Evolutionary conservation across 371 early-diverging fungal genomes (phyloP), one percentile per base, ranked within the genome.

Genomic region (Apophysomyces trapeziformis): DNA sequence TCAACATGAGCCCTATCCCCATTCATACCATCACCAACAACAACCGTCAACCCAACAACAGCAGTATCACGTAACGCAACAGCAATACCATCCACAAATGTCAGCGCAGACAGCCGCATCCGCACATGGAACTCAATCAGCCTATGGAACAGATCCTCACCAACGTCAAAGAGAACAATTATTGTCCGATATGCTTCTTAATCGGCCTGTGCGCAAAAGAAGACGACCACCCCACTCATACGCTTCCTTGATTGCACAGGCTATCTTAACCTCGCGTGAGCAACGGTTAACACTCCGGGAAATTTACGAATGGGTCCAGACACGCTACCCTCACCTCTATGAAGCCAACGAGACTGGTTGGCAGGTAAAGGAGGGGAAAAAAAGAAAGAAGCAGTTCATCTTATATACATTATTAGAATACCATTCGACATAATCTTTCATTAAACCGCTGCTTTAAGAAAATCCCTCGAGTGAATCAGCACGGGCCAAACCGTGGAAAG

Each of bases 391-490:
- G 38, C 39, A 7, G 35, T 12, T 21, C 9, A n/a, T 9, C 36
- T 35, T 58, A 50, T 60, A 57, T 56, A 21, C 36, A 37, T 58
- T 44, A 46, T 38, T 63, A 63, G 77, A 93, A 93, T 75, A 88
- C 90, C 0, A 91, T 93, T 16, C 78, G 93, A 7, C 93, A 93
- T 77, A 93, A 93, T 67, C 78, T 93, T 38, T 90, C 90, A 12
- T 69, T 92, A 47, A 93, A 92, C 63, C 77, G 79, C 60, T 65
- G 82, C 60, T 88, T 92, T 69, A 73, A 82, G 47, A 92, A 92
- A 65, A 78, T 90, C 35, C 92, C 92, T 7, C 78, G 91, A 36
- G 79, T 84, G 26, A 79, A 83, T 14, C 66, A 78, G 32, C 70
- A 75, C 54, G 70, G 63, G 18, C 54, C 65, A 6, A 68, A 58